Evolutionary conservation across 306 rosid genomes (phyloP).

Genomic region (Acacia confusa): DNA sequence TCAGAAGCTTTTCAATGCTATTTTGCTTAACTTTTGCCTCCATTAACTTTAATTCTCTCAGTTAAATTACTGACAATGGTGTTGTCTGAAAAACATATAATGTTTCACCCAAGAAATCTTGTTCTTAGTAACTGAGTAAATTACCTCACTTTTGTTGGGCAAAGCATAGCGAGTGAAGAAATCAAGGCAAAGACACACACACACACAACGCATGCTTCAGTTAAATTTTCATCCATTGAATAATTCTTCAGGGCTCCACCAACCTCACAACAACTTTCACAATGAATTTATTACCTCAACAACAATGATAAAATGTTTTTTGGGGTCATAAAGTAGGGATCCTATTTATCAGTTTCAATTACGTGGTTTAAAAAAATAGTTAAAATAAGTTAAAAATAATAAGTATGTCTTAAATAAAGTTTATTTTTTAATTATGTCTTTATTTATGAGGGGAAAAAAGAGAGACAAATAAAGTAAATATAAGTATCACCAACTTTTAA

Average conservation of each 20-base stretch:
- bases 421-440: too few species aligned
- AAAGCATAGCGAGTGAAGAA: neutral
- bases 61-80: neutral
- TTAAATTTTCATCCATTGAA: neutral
- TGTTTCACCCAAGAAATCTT: neutral
- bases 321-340: neutral
- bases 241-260: neutral
- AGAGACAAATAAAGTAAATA: too few species aligned
- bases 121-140: neutral
- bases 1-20: neutral
- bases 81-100: neutral
- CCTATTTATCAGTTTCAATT: too few species aligned
- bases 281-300: constrained; percentile 5
- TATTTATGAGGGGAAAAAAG: too few species aligned
- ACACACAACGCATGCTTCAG: neutral
- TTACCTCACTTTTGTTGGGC: neutral
- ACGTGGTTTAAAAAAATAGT: too few species aligned
- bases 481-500: too few species aligned
- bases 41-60: neutral
- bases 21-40: neutral
- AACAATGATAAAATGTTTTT: neutral
- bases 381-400: too few species aligned
- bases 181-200: neutral
- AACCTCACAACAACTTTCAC: constrained; percentile 33
- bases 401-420: too few species aligned